A percentile compares a stretch with the other conserved stretches of the same genome.
These are phyloP conservation scores for Lasiosphaeria ovina DNA, from an alignment of 495 filamentous ascomycete genomes.

Conservation along the genomic window DNA sequence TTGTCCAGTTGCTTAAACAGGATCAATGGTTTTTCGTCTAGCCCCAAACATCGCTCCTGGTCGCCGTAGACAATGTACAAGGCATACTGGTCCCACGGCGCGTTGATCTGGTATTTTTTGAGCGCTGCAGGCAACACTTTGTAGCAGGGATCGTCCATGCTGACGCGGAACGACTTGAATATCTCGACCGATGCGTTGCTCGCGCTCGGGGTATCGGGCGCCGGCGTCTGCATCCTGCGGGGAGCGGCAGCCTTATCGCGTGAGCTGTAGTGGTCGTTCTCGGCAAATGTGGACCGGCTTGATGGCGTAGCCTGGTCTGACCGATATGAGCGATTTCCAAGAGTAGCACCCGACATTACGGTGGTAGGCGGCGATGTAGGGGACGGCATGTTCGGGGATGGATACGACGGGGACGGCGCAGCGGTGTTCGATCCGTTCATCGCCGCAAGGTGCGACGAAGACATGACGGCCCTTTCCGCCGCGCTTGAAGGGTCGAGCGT, in stretches of 20 bases:
- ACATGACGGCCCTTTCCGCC: conserved; percentile 60
- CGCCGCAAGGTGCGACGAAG: conserved; percentile 72
- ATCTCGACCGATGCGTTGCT: conserved; percentile 71
- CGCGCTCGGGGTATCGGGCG: conserved; percentile 48
- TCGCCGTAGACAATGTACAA: conserved; percentile 98
- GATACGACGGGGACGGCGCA: conserved; percentile 54
- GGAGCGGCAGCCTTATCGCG: conserved; percentile 41
- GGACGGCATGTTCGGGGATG: conserved; percentile 73
- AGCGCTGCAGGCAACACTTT: conserved; percentile 94
- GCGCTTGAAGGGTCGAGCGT: conserved; percentile 53
- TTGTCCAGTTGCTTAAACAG: conserved; percentile 96
- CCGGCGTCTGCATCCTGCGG: conserved; percentile 52
- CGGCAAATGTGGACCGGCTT: conserved; percentile 44
- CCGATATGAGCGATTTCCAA: conserved; percentile 57
- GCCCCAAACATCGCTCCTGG: conserved; percentile 86
- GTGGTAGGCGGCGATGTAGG: conserved; percentile 71
- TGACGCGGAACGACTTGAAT: conserved; percentile 96
- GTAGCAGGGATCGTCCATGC: conserved; percentile 95
- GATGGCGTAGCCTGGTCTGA: conserved; percentile 46
- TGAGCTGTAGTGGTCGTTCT: conserved; percentile 49
- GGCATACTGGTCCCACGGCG: conserved; percentile 94
- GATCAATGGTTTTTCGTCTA: conserved; percentile 90
- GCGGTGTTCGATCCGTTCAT: conserved; percentile 62
- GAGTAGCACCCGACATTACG: conserved; percentile 41
- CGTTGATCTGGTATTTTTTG: conserved; percentile 97